Evolutionary conservation across 2,329 filamentous ascomycete genomes (phyloP).

Genomic region (Aspergillus novofumigatus): DNA sequence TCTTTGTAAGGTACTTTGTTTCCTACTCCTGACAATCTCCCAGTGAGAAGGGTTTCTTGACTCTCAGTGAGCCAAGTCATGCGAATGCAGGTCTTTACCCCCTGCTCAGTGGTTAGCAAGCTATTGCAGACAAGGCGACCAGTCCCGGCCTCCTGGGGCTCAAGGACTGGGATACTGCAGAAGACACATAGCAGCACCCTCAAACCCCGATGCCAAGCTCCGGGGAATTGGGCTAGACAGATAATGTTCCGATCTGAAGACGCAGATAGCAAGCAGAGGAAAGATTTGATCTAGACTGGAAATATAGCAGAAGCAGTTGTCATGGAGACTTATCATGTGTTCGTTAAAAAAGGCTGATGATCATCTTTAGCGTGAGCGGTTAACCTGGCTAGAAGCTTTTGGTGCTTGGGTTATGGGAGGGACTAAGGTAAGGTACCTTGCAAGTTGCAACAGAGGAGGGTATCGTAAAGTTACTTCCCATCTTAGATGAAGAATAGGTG

Average conservation of each 20-base stretch:
- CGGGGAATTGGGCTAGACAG: not conserved
- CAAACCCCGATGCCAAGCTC: not conserved
- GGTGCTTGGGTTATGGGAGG: not conserved
- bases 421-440: not conserved
- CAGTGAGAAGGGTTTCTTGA: not conserved
- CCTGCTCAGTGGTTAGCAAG: not conserved
- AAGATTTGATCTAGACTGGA: not conserved
- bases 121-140: conserved; percentile 19
- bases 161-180: conserved; percentile 12
- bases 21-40: not conserved
- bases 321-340: not conserved
- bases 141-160: conserved; percentile 15
- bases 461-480: not conserved
- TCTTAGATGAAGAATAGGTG: not conserved
- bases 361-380: not conserved
- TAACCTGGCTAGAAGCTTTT: not conserved
- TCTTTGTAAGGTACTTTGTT: not conserved
- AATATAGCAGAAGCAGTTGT: not conserved
- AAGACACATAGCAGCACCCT: not conserved
- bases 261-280: not conserved
- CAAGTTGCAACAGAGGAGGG: not conserved
- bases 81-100: not conserved
- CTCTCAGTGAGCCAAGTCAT: not conserved
- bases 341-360: not conserved
- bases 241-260: not conserved